Percentiles rank a stretch among this genome's conserved stretches.
Evolutionary conservation across 768 basidiomycete genomes (phyloP).

Genomic region (Jaapia argillacea): DNA sequence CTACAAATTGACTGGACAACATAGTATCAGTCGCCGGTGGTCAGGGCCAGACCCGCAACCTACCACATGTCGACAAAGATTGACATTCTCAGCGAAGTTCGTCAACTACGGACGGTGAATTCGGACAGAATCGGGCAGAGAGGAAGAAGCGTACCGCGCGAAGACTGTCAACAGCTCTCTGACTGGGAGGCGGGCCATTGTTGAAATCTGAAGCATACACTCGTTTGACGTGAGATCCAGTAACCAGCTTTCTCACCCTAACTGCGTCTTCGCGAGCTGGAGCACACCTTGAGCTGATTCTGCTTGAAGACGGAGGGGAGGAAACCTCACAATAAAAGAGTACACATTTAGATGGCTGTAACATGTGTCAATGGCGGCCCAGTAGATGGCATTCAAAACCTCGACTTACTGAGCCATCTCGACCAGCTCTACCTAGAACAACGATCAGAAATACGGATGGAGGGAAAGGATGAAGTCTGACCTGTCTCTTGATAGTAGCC

Average conservation of each 20-base stretch:
- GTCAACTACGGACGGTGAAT: slow-evolving; percentile 24
- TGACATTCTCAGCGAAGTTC: slow-evolving; percentile 46
- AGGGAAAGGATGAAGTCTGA: slow-evolving; percentile 15
- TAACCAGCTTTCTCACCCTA: slow-evolving; percentile 43
- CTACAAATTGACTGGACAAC: slow-evolving; percentile 54
- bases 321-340: slow-evolving; percentile 63
- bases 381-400: neutral
- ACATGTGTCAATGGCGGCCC: neutral
- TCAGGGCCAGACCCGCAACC: slow-evolving; percentile 16
- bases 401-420: slow-evolving; percentile 56
- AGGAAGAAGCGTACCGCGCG: slow-evolving; percentile 30
- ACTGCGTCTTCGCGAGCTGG: slow-evolving; percentile 69
- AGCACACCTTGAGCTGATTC: neutral
- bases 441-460: slow-evolving; percentile 5
- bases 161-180: slow-evolving; percentile 57
- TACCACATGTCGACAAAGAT: slow-evolving; percentile 65
- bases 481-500: slow-evolving; percentile 88
- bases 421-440: slow-evolving; percentile 58
- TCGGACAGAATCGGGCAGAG: slow-evolving; percentile 18
- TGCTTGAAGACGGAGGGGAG: neutral
- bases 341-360: slow-evolving; percentile 69
- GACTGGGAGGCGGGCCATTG: slow-evolving; percentile 52
- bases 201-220: slow-evolving; percentile 26
- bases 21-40: neutral
- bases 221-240: slow-evolving; percentile 35